Conservation (phyloP, 2,329 filamentous ascomycete genomes). For the Onygenales sp. region DNA sequence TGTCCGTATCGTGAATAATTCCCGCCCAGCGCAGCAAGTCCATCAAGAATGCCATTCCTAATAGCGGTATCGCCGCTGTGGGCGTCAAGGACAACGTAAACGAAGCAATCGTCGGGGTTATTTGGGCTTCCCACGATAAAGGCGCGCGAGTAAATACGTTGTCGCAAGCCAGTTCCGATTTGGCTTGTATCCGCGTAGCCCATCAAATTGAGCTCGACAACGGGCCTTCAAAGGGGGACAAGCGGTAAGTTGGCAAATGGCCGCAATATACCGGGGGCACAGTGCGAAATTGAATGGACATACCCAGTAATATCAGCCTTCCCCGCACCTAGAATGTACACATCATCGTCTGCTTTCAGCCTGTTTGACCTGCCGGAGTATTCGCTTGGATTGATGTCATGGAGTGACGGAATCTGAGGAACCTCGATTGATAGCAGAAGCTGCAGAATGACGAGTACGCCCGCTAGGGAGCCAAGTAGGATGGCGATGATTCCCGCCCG, state of each 20-base stretch:
- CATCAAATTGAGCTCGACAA: conserved; percentile 84
- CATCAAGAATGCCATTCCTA: conserved; percentile 75
- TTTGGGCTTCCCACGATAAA: conserved; percentile 71
- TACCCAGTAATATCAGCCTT: conserved; percentile 66
- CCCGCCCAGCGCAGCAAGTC: conserved; percentile 56
- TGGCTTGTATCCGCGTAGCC: conserved; percentile 85
- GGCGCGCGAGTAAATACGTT: conserved; percentile 78
- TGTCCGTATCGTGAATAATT: conserved; percentile 67
- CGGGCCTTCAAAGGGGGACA: conserved; percentile 47
- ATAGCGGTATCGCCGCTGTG: conserved; percentile 84
- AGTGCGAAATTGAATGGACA: conserved; percentile 7
- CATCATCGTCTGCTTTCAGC: conserved; percentile 23
- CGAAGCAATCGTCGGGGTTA: conserved; percentile 60
- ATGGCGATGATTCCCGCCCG: conserved; percentile 2
- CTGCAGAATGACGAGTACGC: conserved; percentile 23
- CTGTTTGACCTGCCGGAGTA: conserved; percentile 13
- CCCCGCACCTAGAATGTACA: conserved; percentile 58
- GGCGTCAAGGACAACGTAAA: conserved; percentile 81
- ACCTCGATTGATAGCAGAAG: conserved; percentile 17
- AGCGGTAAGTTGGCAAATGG: background rate
- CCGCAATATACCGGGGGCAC: background rate
- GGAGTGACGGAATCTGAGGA: conserved; percentile 10
- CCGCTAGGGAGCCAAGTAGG: conserved; percentile 3
- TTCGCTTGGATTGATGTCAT: conserved; percentile 15
- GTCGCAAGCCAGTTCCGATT: conserved; percentile 71